These are phyloP conservation scores for Solanum chiquidenum DNA, from an alignment of 257 asterid genomes.

Conservation along the genomic window DNA sequence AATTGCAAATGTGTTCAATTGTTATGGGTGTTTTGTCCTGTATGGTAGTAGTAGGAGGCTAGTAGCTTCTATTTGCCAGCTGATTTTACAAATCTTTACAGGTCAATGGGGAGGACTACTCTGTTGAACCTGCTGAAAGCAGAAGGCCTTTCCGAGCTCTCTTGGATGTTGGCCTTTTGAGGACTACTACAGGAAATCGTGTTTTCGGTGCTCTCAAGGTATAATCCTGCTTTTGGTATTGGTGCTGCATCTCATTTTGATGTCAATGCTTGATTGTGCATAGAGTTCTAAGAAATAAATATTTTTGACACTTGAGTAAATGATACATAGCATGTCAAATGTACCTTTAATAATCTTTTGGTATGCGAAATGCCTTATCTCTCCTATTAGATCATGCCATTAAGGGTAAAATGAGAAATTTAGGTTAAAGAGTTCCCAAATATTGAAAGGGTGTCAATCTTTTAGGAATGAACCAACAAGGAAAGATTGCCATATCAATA, in stretches of 20 bases:
- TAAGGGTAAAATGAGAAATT: not conserved
- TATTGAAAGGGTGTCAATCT: not conserved
- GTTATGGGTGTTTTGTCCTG: not conserved
- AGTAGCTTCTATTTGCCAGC: not conserved
- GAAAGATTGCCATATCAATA: not conserved
- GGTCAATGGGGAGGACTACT: constrained; percentile 70
- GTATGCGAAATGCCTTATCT: not conserved
- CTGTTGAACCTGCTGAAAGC: constrained; percentile 60
- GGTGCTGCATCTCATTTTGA: not conserved
- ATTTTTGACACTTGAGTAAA: not conserved
- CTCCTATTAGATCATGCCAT: not conserved
- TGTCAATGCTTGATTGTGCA: not conserved
- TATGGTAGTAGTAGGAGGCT: not conserved
- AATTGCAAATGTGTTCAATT: not conserved
- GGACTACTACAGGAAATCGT: constrained; percentile 67
- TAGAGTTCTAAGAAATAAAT: not conserved
- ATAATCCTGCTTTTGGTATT: not conserved
- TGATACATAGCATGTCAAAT: not conserved
- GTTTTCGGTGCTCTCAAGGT: constrained; percentile 73
- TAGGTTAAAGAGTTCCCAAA: not conserved
- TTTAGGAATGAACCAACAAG: not conserved
- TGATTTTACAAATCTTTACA: not conserved
- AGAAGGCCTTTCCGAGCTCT: constrained; percentile 66
- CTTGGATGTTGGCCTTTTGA: constrained; percentile 55
- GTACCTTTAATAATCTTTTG: not conserved